Base-by-base conservation (phyloP, 2,329 filamentous ascomycete species). In the Stemphylium beticola region DNA sequence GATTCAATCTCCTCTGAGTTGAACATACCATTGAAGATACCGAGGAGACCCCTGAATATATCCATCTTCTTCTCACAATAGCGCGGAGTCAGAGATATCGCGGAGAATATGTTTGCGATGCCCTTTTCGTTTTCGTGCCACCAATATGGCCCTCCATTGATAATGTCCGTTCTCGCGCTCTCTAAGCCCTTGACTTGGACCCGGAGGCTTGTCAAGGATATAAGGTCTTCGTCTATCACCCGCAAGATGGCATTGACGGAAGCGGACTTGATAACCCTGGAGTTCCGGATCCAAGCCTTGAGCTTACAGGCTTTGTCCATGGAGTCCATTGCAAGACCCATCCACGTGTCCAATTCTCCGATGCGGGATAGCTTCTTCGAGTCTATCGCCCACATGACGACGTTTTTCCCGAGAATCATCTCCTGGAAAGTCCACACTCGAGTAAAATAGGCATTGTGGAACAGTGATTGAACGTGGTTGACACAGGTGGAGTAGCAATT, bases 351-450 rank as follows among this genome's bases (percentile, higher is more conserved):
- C 14, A 47, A 34, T 22, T 47, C 49, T 4, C 49, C 49, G 20
- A 53, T 53, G 11, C 49, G 38, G 8, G 48, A 41, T 31, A 50
- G 22, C 4, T 31, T 12, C 15, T 37, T 18, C 15, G 18, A 37
- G 29, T 47, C 31, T n/a, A 47, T 41, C 8, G 49, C 49, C 49
- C 49, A 53, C 43, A 53, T 53, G 7, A 53, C 18, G 17, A 53
- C 24, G n/a, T 53, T 53, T 32, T 53, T 53, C 3, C 49, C 49
- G 10, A 53, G 43, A 6, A 53, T 53, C 49, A 53, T 53, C 38
- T 53, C 49, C 37, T 53, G 49, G 20, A 53, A 53, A 6, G 49
- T 53, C 49, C 43, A 47, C 4, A 53, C 43, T 15, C 49, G 43
- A 4, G 42, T 47, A 17, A 53, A 53, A 17, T 53, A 53, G 17